Conservation (phyloP, 2,329 filamentous ascomycete species). For the Fusarium solani-melongenae region DNA sequence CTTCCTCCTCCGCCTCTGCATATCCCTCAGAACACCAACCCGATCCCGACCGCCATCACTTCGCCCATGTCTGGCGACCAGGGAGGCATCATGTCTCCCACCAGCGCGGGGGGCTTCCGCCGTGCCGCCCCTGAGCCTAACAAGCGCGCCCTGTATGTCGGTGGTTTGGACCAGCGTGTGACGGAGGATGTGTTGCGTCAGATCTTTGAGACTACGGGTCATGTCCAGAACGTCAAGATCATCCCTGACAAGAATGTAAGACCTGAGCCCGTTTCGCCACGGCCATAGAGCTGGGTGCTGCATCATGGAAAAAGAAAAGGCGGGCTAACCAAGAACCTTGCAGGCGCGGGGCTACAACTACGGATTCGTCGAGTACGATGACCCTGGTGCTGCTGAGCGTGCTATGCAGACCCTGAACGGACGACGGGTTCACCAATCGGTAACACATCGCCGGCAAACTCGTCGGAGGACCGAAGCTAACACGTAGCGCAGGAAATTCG, state of each 20-base stretch:
- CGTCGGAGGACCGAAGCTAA: constrained; percentile 17
- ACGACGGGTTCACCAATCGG: constrained; percentile 92
- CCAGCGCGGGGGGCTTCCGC: constrained; percentile 83
- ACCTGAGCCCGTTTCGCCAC: constrained; percentile 39
- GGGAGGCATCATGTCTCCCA: constrained; percentile 83
- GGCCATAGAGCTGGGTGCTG: neutral
- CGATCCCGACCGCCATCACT: constrained; percentile 91
- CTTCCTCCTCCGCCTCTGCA: constrained; percentile 93
- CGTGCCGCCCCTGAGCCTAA: constrained; percentile 97
- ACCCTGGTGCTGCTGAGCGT: constrained; percentile 93
- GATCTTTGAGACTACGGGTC: constrained; percentile 98
- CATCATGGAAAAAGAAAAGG: neutral
- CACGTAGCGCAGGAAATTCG: constrained; percentile 82
- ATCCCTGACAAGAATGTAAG: constrained; percentile 99
- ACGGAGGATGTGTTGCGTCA: constrained; percentile 96
- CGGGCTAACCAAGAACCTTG: constrained; percentile 46
- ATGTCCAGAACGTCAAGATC: constrained; percentile 99
- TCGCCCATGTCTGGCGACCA: constrained; percentile 81
- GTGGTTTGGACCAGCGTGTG: constrained; percentile 92
- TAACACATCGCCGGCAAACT: constrained; percentile 53
- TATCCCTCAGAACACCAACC: constrained; percentile 96
- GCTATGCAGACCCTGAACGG: constrained; percentile 98
- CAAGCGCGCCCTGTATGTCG: constrained; percentile 96
- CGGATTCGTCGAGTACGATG: constrained; percentile 98
- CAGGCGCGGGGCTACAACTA: constrained; percentile 98